Conservation (phyloP, 345 rosid species). For the Hirschfeldia incana region DNA sequence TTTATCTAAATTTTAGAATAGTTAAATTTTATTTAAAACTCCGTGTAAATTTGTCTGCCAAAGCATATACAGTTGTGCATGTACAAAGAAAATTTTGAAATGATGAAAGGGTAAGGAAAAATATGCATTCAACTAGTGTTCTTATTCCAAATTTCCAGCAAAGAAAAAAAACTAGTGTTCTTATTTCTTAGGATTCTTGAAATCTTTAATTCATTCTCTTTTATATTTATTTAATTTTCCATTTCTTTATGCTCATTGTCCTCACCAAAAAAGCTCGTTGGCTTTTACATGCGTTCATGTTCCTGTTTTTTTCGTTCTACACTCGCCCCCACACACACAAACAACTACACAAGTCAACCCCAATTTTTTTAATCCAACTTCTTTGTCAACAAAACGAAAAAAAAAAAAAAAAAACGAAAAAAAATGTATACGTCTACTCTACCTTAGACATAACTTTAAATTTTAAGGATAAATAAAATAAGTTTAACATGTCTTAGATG, state of each 20-base stretch:
- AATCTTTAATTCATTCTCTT: neutral
- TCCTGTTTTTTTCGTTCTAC: neutral
- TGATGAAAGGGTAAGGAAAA: neutral
- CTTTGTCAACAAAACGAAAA: neutral
- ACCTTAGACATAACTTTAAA: neutral
- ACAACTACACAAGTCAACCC: constrained; percentile 23
- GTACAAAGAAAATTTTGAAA: neutral
- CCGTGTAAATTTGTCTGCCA: neutral
- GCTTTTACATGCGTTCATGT: neutral
- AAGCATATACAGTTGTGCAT: neutral
- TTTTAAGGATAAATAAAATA: too few relatives aligned
- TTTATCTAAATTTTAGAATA: neutral
- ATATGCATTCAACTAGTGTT: constrained; percentile 22
- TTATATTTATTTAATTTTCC: neutral
- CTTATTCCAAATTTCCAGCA: neutral
- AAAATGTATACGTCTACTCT: neutral
- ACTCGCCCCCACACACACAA: constrained; percentile 3
- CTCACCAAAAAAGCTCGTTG: neutral
- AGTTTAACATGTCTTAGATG: neutral
- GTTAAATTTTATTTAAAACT: neutral
- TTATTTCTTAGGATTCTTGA: constrained; percentile 11
- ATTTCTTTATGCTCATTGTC: neutral
- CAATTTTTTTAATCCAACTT: neutral
- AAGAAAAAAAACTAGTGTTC: neutral
- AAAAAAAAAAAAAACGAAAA: neutral